phyloP scores from a whole-genome alignment of 1,139 yeast genomes.

The Candida neerlandica region DNA sequence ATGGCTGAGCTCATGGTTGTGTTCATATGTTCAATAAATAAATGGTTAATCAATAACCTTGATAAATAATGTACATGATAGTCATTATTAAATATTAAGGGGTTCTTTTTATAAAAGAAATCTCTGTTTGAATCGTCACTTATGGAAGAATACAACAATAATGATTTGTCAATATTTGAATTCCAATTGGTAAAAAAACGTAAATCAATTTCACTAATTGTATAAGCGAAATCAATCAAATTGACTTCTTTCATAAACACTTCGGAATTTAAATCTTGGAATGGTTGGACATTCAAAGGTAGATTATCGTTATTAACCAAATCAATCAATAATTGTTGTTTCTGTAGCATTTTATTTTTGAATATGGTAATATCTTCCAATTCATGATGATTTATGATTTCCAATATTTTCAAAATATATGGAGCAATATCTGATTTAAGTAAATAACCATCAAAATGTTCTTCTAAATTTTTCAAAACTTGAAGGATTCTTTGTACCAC shows the following conservation, averaged over 20 bases:
- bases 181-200: conserved; percentile 69
- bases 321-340: conserved; percentile 38
- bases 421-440: conserved; percentile 46
- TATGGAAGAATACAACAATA: conserved; percentile 36
- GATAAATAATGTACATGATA: conserved; percentile 77
- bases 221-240: conserved; percentile 52
- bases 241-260: conserved; percentile 47
- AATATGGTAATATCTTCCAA: conserved; percentile 20
- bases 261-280: conserved; percentile 34
- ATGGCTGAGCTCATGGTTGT: conserved; percentile 20
- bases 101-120: conserved; percentile 45
- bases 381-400: conserved; percentile 23
- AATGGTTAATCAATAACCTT: conserved; percentile 67
- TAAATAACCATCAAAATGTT: conserved; percentile 42
- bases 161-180: conserved; percentile 58
- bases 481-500: conserved; percentile 46
- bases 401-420: conserved; percentile 37
- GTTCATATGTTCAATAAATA: conserved; percentile 51
- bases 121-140: conserved; percentile 23
- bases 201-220: conserved; percentile 59
- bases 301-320: conserved; percentile 27
- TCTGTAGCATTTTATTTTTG: conserved; percentile 35
- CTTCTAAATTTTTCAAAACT: conserved; percentile 34
- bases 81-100: conserved; percentile 65
- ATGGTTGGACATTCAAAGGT: conserved; percentile 25